phyloP scores from a whole-genome alignment of 2,329 filamentous ascomycete species.

The Diatrype stigma region DNA sequence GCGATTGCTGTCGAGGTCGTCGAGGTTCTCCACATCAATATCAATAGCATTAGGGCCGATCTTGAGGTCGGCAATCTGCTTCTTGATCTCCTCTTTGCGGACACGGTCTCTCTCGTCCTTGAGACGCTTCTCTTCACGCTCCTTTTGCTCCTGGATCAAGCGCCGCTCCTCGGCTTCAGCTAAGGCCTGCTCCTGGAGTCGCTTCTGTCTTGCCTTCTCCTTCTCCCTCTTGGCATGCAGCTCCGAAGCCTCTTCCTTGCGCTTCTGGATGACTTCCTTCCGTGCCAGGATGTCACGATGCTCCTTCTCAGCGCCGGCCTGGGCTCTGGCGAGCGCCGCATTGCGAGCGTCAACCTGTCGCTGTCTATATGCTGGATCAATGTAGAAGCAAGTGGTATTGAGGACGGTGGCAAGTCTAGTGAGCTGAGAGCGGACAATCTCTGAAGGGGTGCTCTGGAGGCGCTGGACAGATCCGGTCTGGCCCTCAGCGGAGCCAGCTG shows the following conservation, averaged over 20 bases:
- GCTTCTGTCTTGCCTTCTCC: slow-evolving; percentile 86
- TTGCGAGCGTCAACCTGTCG: slow-evolving; percentile 74
- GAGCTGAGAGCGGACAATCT: slow-evolving; percentile 94
- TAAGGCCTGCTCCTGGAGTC: slow-evolving; percentile 78
- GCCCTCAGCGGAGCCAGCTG: slow-evolving; percentile 79
- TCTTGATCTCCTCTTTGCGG: slow-evolving; percentile 89
- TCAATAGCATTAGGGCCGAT: slow-evolving; percentile 71
- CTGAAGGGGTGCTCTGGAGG: slow-evolving; percentile 93
- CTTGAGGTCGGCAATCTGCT: slow-evolving; percentile 87
- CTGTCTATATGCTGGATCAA: slow-evolving; percentile 85
- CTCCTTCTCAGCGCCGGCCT: slow-evolving; percentile 87
- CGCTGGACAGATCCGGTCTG: slow-evolving; percentile 85
- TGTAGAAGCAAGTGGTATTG: slow-evolving; percentile 91
- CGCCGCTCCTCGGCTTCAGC: slow-evolving; percentile 87
- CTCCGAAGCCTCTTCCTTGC: slow-evolving; percentile 92
- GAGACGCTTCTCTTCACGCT: slow-evolving; percentile 81
- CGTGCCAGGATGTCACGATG: slow-evolving; percentile 80
- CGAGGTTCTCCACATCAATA: slow-evolving; percentile 76
- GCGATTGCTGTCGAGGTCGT: slow-evolving; percentile 82
- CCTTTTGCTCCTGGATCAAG: slow-evolving; percentile 85
- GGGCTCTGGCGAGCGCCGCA: slow-evolving; percentile 74
- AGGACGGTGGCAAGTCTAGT: slow-evolving; percentile 87
- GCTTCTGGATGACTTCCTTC: slow-evolving; percentile 90
- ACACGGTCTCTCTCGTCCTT: slow-evolving; percentile 86
- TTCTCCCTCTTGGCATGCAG: slow-evolving; percentile 84